Conservation (phyloP, 2,329 filamentous ascomycete genomes). For the Alternaria gansuensis region DNA sequence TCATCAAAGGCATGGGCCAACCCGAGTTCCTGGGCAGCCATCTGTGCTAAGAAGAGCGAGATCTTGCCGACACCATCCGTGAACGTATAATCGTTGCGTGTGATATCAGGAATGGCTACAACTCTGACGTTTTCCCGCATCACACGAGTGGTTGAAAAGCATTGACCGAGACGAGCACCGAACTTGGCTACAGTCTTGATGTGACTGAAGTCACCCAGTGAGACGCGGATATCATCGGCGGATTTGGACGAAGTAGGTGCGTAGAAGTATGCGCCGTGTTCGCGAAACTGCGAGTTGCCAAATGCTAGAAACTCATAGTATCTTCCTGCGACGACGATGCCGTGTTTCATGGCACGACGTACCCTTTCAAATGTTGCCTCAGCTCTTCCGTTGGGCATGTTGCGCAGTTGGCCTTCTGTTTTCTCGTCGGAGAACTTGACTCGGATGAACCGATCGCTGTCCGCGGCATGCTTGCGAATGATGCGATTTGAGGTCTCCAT, state of each 20-base stretch:
- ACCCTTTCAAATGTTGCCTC: constrained; percentile 77
- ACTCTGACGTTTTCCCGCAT: constrained; percentile 70
- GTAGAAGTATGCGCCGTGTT: constrained; percentile 94
- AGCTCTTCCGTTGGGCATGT: constrained; percentile 45
- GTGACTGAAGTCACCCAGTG: constrained; percentile 86
- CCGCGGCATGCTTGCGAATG: constrained; percentile 72
- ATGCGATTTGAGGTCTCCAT: constrained; percentile 91
- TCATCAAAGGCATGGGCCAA: constrained; percentile 63
- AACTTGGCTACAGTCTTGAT: constrained; percentile 89
- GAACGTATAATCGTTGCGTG: constrained; percentile 74
- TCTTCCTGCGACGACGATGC: constrained; percentile 82
- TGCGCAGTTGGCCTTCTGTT: constrained; percentile 54
- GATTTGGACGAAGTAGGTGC: constrained; percentile 72
- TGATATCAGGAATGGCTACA: constrained; percentile 73
- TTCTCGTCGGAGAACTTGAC: constrained; percentile 90
- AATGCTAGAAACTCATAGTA: constrained; percentile 91
- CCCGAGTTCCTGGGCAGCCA: constrained; percentile 75
- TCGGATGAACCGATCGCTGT: constrained; percentile 82
- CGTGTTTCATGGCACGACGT: constrained; percentile 74
- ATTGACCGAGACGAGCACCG: constrained; percentile 88
- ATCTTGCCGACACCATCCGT: constrained; percentile 95
- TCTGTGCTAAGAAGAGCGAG: constrained; percentile 76
- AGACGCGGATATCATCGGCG: constrained; percentile 78
- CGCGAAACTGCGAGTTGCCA: constrained; percentile 93
- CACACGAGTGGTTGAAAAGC: constrained; percentile 89